Evolutionary conservation across 805 yeast genomes (phyloP).

Genomic region (Wickerhamomyces queroliae): DNA sequence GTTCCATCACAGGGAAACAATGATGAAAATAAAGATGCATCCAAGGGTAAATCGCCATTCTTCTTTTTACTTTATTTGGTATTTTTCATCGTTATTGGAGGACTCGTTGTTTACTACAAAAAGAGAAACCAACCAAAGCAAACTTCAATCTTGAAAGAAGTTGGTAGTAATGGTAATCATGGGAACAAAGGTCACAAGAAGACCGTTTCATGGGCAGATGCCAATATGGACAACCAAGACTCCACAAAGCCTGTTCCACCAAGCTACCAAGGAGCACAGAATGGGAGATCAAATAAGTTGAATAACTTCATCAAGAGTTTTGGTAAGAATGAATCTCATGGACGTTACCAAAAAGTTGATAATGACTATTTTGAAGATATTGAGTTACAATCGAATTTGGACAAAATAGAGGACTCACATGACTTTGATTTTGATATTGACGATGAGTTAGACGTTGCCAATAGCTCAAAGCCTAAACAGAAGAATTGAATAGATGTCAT

Average conservation of each 20-base stretch:
- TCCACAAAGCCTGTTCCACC: neutral
- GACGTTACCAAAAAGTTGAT: neutral
- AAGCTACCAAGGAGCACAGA: neutral
- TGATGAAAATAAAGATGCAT: conserved; percentile 4
- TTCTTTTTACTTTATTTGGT: conserved; percentile 15
- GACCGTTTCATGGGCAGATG: conserved; percentile 34
- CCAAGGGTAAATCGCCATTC: conserved; percentile 16
- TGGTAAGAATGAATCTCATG: neutral
- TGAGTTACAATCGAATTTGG: conserved; percentile 8
- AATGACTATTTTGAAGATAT: conserved; percentile 14
- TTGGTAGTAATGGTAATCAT: neutral
- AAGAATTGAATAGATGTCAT: neutral
- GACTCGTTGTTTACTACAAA: conserved; percentile 11
- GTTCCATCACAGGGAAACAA: conserved; percentile 6
- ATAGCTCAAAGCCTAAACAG: neutral
- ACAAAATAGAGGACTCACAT: neutral
- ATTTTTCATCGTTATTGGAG: conserved; percentile 16
- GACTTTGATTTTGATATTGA: conserved; percentile 17
- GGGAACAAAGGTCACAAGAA: conserved; percentile 19
- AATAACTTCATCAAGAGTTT: neutral
- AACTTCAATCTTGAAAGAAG: conserved; percentile 15
- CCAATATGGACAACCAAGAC: conserved; percentile 14
- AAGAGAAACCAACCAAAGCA: conserved; percentile 12
- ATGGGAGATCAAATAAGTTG: neutral
- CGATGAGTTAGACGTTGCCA: conserved; percentile 9